These are phyloP conservation scores for Ustilago bromivora DNA, from an alignment of 1,284 basidiomycete species.

Conservation along the genomic window DNA sequence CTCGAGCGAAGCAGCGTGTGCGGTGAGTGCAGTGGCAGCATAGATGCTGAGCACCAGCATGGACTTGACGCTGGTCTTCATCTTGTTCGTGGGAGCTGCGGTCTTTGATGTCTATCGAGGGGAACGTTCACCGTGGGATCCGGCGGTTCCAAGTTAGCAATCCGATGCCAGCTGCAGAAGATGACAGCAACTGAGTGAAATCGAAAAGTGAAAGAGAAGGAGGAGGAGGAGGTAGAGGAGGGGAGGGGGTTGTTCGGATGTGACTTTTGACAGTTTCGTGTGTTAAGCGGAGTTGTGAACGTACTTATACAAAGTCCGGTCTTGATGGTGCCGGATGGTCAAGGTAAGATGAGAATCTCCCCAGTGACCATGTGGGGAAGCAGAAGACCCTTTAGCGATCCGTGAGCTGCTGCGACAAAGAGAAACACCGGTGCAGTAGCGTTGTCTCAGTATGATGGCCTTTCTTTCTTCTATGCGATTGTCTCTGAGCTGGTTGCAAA, in stretches of 20 bases:
- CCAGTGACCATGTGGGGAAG: neutral
- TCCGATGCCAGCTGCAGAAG: neutral
- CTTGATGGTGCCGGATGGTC: neutral
- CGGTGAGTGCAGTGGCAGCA: slow-evolving; percentile 25
- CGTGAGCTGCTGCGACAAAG: neutral
- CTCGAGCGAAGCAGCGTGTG: slow-evolving; percentile 36
- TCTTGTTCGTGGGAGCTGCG: neutral
- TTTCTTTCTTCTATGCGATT: neutral
- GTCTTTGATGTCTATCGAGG: neutral
- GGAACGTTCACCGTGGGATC: neutral
- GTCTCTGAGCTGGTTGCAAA: neutral
- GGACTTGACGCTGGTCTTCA: slow-evolving; percentile 33
- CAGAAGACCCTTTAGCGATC: slow-evolving; percentile 11
- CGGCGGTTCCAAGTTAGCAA: neutral
- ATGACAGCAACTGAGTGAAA: neutral
- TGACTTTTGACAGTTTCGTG: slow-evolving; percentile 5
- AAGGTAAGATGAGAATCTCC: neutral
- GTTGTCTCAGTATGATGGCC: slow-evolving; percentile 6
- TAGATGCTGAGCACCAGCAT: slow-evolving; percentile 42
- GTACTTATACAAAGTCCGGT: slow-evolving; percentile 23
- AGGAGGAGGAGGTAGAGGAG: neutral
- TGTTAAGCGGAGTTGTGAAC: slow-evolving; percentile 12
- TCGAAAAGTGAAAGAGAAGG: neutral
- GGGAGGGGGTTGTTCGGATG: neutral
- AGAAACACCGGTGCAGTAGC: slow-evolving; percentile 2